These are phyloP conservation scores for Sporobolomyces roseus DNA, from an alignment of 768 basidiomycete genomes.

Conservation along the genomic window DNA sequence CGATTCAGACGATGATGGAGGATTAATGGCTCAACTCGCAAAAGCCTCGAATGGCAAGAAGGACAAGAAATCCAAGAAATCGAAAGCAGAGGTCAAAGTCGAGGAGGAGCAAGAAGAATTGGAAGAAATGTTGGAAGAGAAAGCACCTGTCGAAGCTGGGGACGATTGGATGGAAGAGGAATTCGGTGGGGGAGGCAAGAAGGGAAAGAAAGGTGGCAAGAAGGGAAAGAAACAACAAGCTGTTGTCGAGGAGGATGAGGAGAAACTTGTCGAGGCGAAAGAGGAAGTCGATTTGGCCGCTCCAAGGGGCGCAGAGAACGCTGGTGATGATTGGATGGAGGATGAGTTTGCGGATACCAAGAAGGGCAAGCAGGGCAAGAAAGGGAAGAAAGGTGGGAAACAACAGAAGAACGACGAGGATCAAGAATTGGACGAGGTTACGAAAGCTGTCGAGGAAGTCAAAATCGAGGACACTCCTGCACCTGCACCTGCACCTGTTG, in stretches of 20 bases:
- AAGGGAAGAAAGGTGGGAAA: slow-evolving; percentile 55
- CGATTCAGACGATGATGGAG: slow-evolving; percentile 38
- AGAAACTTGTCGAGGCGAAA: slow-evolving; percentile 16
- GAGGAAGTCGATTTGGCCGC: slow-evolving; percentile 31
- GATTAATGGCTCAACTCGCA: slow-evolving; percentile 33
- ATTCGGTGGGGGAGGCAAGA: slow-evolving; percentile 56
- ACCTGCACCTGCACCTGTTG: slow-evolving; percentile 10
- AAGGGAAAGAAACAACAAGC: slow-evolving; percentile 21
- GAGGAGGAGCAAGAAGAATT: slow-evolving; percentile 30
- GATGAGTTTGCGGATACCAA: slow-evolving; percentile 71
- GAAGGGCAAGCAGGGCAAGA: slow-evolving; percentile 58
- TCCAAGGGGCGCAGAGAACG: slow-evolving; percentile 35
- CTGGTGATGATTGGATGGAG: slow-evolving; percentile 67
- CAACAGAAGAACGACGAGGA: slow-evolving; percentile 25
- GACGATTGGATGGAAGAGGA: slow-evolving; percentile 72
- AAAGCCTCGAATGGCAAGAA: slow-evolving; percentile 37
- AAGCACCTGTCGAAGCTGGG: slow-evolving; percentile 53
- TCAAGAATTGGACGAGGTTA: slow-evolving; percentile 6
- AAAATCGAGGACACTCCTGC: slow-evolving; percentile 19
- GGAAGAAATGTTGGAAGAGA: slow-evolving; percentile 45
- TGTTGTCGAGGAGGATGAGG: too few relatives aligned
- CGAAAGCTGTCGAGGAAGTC: slow-evolving; percentile 17
- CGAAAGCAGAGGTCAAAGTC: slow-evolving; percentile 26
- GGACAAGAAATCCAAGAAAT: slow-evolving; percentile 47
- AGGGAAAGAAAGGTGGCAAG: slow-evolving; percentile 58